Conservation (phyloP, 768 basidiomycete species). For the Collybia mongolica region DNA sequence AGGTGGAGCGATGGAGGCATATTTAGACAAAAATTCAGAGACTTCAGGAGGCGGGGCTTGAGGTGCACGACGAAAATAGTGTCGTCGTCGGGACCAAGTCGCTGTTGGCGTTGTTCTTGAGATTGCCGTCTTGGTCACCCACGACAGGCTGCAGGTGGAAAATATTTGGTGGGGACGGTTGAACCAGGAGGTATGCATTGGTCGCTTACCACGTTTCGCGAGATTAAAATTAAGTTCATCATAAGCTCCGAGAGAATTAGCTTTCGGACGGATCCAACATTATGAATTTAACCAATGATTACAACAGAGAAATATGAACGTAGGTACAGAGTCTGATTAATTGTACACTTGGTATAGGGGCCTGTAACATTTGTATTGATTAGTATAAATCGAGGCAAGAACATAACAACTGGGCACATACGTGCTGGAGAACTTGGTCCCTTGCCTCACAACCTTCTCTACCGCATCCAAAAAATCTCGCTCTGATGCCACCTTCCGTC, state of each 20-base stretch:
- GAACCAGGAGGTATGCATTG: too few relatives aligned
- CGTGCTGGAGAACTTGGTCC: constrained; percentile 98
- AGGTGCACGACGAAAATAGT: constrained; percentile 38
- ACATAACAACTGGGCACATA: constrained; percentile 40
- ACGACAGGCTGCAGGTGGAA: background rate
- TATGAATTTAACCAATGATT: too few relatives aligned
- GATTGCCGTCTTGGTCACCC: constrained; percentile 7
- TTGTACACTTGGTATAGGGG: constrained; percentile 94
- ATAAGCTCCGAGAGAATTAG: background rate
- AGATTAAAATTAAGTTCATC: too few relatives aligned
- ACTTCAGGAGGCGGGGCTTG: constrained; percentile 51
- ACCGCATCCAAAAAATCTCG: constrained; percentile 97
- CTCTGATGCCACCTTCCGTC: constrained; percentile 96
- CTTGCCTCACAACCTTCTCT: constrained; percentile 97
- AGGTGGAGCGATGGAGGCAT: constrained; percentile 56
- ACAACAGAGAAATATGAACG: constrained; percentile 6
- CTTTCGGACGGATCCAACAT: constrained; percentile 3
- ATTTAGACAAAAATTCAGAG: constrained; percentile 59
- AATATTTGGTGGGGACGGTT: too few relatives aligned
- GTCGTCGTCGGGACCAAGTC: constrained; percentile 1
- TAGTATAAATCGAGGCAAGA: constrained; percentile 9
- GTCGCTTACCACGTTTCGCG: background rate
- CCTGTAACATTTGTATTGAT: constrained; percentile 33
- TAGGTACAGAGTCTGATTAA: constrained; percentile 38
- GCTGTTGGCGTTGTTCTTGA: background rate